Conservation (phyloP, 1,284 basidiomycete genomes). For the Pseudozyma sp. region DNA sequence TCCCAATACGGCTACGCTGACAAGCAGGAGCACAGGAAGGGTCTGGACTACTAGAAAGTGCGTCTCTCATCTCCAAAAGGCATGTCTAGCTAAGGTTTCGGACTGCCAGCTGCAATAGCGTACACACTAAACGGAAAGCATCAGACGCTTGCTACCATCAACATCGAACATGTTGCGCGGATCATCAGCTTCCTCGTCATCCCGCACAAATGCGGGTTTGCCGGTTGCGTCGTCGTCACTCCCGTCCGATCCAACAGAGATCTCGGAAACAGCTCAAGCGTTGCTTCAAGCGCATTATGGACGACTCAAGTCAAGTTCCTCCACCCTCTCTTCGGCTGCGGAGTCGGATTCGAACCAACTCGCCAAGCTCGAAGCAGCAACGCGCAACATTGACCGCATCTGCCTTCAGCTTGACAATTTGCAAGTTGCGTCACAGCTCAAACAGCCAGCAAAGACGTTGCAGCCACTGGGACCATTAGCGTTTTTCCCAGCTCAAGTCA, state of each 20-base stretch:
- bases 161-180: background rate
- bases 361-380: conserved; percentile 18
- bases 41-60: too few species aligned
- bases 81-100: too few species aligned
- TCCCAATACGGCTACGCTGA: too few species aligned
- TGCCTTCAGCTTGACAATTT: conserved; percentile 46
- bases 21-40: too few species aligned
- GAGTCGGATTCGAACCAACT: conserved; percentile 7
- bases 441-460: conserved; percentile 3
- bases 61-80: too few species aligned
- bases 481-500: conserved; percentile 37
- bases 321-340: conserved; percentile 1
- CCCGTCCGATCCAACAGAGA: conserved; percentile 27
- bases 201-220: background rate
- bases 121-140: background rate
- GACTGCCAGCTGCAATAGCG: background rate
- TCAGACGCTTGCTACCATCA: background rate
- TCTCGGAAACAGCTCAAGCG: conserved; percentile 47
- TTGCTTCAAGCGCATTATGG: conserved; percentile 39
- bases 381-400: conserved; percentile 21
- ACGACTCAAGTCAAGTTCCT: conserved; percentile 11
- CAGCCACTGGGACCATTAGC: conserved; percentile 41
- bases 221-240: conserved; percentile 8
- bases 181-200: conserved; percentile 6
- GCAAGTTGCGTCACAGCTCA: conserved; percentile 18